phyloP scores from a whole-genome alignment of 371 early-diverging fungal species.

The Circinella minor region DNA sequence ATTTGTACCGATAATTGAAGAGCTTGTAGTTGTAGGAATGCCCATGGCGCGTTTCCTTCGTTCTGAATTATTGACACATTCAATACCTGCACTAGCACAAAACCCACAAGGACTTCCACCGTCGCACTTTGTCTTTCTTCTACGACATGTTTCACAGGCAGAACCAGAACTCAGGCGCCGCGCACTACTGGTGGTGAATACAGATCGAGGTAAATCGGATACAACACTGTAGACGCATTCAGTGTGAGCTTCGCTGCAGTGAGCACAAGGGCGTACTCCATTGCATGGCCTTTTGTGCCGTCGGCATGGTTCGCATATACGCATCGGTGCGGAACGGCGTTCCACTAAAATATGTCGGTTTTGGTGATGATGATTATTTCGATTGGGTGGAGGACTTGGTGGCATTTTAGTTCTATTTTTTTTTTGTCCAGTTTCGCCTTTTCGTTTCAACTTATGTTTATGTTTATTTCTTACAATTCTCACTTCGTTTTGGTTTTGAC shows the following conservation, averaged over 20 bases:
- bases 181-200: slow-evolving; percentile 38
- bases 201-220: slow-evolving; percentile 31
- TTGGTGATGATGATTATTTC: slow-evolving; percentile 13
- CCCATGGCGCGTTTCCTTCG: slow-evolving; percentile 33
- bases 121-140: slow-evolving; percentile 59
- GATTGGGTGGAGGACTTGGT: slow-evolving; percentile 26
- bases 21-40: slow-evolving; percentile 3
- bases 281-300: slow-evolving; percentile 27
- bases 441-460: not conserved
- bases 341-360: slow-evolving; percentile 27
- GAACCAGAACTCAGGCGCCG: slow-evolving; percentile 53
- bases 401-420: slow-evolving; percentile 10
- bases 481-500: too few species aligned
- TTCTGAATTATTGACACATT: slow-evolving; percentile 55
- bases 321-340: slow-evolving; percentile 22
- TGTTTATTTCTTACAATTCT: too few species aligned
- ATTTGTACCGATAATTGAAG: too few species aligned
- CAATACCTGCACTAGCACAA: slow-evolving; percentile 46
- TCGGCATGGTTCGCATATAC: slow-evolving; percentile 34
- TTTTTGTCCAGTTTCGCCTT: not conserved
- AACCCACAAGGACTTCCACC: slow-evolving; percentile 52
- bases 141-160: slow-evolving; percentile 56
- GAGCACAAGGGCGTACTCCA: slow-evolving; percentile 31
- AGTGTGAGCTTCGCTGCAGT: slow-evolving; percentile 23
- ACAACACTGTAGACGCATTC: slow-evolving; percentile 37